phyloP scores from a whole-genome alignment of 495 filamentous ascomycete species.

The Bryoglossum gracile region DNA sequence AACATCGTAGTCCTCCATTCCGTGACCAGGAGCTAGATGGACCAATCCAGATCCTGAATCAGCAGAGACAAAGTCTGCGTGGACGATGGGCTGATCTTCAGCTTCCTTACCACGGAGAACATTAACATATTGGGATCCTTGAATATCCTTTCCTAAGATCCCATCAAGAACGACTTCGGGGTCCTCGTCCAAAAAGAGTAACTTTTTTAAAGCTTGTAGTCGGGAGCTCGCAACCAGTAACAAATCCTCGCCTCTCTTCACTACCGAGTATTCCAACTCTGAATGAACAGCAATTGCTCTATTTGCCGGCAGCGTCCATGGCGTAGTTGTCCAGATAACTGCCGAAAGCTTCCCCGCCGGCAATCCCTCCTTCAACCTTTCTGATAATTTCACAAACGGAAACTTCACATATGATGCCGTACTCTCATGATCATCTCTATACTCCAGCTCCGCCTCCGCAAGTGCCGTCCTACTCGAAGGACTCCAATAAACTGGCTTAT shows the following conservation, averaged over 20 bases:
- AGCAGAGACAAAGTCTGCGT: slow-evolving; percentile 78
- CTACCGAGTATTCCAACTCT: slow-evolving; percentile 64
- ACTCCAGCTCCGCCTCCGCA: slow-evolving; percentile 94
- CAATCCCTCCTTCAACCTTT: slow-evolving; percentile 31
- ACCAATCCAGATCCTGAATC: slow-evolving; percentile 88
- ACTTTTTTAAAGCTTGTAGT: slow-evolving; percentile 44
- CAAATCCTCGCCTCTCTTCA: slow-evolving; percentile 50
- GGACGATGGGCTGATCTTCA: slow-evolving; percentile 58
- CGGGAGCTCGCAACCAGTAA: slow-evolving; percentile 62
- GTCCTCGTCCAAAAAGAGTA: slow-evolving; percentile 24
- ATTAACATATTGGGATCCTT: slow-evolving; percentile 57
- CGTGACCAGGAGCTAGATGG: slow-evolving; percentile 89
- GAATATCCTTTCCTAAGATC: slow-evolving; percentile 60
- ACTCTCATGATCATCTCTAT: slow-evolving; percentile 76
- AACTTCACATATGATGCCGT: slow-evolving; percentile 78
- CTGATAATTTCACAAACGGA: slow-evolving; percentile 51
- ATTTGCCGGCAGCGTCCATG: slow-evolving; percentile 96
- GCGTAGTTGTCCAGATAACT: slow-evolving; percentile 95
- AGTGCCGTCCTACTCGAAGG: slow-evolving; percentile 84
- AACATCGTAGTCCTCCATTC: slow-evolving; percentile 90
- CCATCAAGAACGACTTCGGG: slow-evolving; percentile 43
- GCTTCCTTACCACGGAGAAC: slow-evolving; percentile 48
- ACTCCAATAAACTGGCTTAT: slow-evolving; percentile 95
- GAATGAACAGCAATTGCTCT: slow-evolving; percentile 73
- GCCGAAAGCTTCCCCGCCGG: slow-evolving; percentile 47